Base-by-base conservation (phyloP, 495 filamentous ascomycete genomes). In the Cladorrhinum samala region DNA sequence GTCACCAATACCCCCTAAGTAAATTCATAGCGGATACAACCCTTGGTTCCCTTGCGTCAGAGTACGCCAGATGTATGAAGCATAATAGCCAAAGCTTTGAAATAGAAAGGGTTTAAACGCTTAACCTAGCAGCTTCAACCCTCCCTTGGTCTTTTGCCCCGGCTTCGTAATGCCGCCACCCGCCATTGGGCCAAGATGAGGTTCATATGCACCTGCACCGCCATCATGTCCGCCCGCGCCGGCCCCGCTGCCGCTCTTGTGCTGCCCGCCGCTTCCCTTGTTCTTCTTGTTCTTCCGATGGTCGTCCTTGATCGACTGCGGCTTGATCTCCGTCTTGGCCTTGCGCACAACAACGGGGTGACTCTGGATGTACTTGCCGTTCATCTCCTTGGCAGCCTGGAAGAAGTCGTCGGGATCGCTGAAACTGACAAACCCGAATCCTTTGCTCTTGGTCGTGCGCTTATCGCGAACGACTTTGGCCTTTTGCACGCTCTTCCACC, bases 361-460 rank as follows among this genome's bases (percentile, higher is more conserved):
- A 62, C 89, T 95, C 37, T 94, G 93, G 67, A 98, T 97, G 66
- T 98, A 98, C 74, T 98, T 97, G 43, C 91, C 91, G 67, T 96
- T 85, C 94, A 98, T 98, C 71, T 97, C 94, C 72, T 91, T 86
- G 56, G 88, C 92, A 0, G 93, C 91, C 50, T 83, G 78, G 76
- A 97, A 97, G 69, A 91, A 96, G 62, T 96, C 90, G 61, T 98
- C 93, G 3, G 90, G 87, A 65, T 96, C 87, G 56, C 84, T 87
- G 72, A 98, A 98, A 67, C 88, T 92, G 50, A 97, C 89, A 60
- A 98, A 98, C 1, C 93, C 94, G 68, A 87, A 98, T 0, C 93
- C 92, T 66, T 92, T 93, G 60, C 85, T 91, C 75, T 98, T 97
- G 48, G 86, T 91, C 2, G 92, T 95, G 17, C 88, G 81, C 72